A percentile compares a stretch with the other conserved stretches of the same genome.
Conservation (phyloP, 371 early-diverging fungal genomes). For the Choanephora cucurbitarum region DNA sequence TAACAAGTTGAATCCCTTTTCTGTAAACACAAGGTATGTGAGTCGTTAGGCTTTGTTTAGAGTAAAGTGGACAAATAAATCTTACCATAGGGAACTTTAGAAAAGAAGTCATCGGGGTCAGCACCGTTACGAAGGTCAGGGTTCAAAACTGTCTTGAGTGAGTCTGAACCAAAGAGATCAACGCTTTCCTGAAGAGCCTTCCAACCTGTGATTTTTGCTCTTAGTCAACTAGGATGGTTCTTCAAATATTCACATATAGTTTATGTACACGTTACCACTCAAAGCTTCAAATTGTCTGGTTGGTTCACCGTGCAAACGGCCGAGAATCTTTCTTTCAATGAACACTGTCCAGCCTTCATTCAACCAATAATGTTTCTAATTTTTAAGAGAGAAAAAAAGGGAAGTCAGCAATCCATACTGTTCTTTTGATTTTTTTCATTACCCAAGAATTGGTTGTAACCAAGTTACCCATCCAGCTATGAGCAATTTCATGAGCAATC, state of each 20-base stretch:
- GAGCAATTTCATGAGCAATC: constrained; percentile 94
- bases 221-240: neutral
- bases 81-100: constrained; percentile 86
- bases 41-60: no score
- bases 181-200: constrained; percentile 78
- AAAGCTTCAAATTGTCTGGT: constrained; percentile 86
- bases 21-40: constrained; percentile 4
- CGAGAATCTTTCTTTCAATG: constrained; percentile 91
- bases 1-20: constrained; percentile 91
- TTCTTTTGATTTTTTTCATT: constrained; percentile 15
- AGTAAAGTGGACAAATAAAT: no score
- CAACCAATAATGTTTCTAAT: constrained; percentile 80
- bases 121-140: constrained; percentile 73
- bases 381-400: neutral
- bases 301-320: constrained; percentile 79
- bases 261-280: constrained; percentile 52
- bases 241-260: neutral
- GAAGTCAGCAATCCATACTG: no score
- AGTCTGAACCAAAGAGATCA: constrained; percentile 73
- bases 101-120: constrained; percentile 96
- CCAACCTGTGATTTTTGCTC: constrained; percentile 43
- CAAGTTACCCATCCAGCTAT: constrained; percentile 97
- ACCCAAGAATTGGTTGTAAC: constrained; percentile 92
- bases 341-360: constrained; percentile 97
- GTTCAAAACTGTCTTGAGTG: constrained; percentile 76